Conservation (phyloP, 2,329 filamentous ascomycete genomes). For the Claviceps africana region DNA sequence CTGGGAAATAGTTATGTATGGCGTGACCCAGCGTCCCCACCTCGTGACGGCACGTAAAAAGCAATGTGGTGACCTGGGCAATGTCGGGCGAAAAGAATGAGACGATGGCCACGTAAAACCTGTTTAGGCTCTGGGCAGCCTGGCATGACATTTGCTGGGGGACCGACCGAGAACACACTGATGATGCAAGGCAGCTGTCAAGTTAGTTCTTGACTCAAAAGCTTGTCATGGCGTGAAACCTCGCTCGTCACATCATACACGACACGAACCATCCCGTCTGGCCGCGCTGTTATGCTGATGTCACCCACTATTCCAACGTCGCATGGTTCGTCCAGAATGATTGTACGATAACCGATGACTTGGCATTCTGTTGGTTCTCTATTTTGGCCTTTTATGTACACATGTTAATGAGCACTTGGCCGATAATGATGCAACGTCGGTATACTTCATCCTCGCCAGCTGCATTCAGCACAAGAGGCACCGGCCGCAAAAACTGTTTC, state of each 20-base stretch:
- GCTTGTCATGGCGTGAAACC: not conserved
- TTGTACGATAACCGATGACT: not conserved
- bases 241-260: not conserved
- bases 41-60: not conserved
- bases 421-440: not conserved
- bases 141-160: too few relatives aligned
- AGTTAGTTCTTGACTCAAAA: not conserved
- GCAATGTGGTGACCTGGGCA: not conserved
- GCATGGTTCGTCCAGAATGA: not conserved
- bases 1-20: too few relatives aligned
- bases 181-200: not conserved
- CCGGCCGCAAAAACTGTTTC: not conserved
- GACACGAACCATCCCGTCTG: not conserved
- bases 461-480: not conserved
- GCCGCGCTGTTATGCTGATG: not conserved
- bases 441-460: not conserved
- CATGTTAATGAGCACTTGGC: not conserved
- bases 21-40: too few relatives aligned
- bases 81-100: not conserved
- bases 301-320: not conserved
- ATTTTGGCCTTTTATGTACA: too few relatives aligned
- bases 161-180: too few relatives aligned
- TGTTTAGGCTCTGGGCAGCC: too few relatives aligned
- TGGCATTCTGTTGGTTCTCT: not conserved
- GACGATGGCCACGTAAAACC: too few relatives aligned